Percentiles rank a stretch among this genome's conserved stretches.
These are phyloP conservation scores for Penicillium nucicola DNA, from an alignment of 495 filamentous ascomycete genomes.

Conservation along the genomic window DNA sequence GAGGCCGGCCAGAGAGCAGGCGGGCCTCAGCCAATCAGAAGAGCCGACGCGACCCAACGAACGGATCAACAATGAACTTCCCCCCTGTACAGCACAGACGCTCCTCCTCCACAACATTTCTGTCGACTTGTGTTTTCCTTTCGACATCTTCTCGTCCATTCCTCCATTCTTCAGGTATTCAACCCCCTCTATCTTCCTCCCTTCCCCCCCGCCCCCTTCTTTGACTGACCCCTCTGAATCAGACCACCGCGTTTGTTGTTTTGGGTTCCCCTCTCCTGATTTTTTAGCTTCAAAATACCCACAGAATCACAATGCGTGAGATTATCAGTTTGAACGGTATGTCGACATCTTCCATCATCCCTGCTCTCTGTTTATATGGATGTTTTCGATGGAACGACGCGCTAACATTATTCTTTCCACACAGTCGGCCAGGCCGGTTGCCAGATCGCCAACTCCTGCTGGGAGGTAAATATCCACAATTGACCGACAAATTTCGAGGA, in stretches of 20 bases:
- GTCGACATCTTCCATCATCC: slow-evolving; percentile 20
- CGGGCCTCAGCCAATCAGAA: slow-evolving; percentile 30
- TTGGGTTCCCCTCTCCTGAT: slow-evolving; percentile 30
- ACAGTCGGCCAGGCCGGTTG: slow-evolving; percentile 99
- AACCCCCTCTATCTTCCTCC: slow-evolving; percentile 4
- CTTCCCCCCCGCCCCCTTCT: slow-evolving; percentile 18
- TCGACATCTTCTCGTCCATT: slow-evolving; percentile 21
- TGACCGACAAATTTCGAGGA: slow-evolving; percentile 2
- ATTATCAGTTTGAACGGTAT: slow-evolving; percentile 98
- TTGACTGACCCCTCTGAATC: slow-evolving; percentile 22
- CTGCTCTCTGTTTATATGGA: slow-evolving; percentile 19
- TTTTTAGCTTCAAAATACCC: slow-evolving; percentile 32
- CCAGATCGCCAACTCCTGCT: slow-evolving; percentile 99
- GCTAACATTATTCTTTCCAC: slow-evolving; percentile 19
- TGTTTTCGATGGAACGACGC: slow-evolving; percentile 12
- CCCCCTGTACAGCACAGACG: slow-evolving; percentile 31
- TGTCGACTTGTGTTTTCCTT: slow-evolving; percentile 18
- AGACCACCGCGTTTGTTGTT: slow-evolving; percentile 30
- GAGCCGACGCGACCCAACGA: slow-evolving; percentile 39
- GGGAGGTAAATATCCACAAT: slow-evolving; percentile 71
- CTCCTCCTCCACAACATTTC: slow-evolving; percentile 32
- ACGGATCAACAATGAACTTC: slow-evolving; percentile 38
- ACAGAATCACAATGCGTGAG: slow-evolving; percentile 83
- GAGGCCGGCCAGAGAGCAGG: slow-evolving; percentile 17
- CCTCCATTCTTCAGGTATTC: slow-evolving; percentile 30